Base-by-base conservation (phyloP, 148 eudicot genomes). In the Diospyros kaki region DNA sequence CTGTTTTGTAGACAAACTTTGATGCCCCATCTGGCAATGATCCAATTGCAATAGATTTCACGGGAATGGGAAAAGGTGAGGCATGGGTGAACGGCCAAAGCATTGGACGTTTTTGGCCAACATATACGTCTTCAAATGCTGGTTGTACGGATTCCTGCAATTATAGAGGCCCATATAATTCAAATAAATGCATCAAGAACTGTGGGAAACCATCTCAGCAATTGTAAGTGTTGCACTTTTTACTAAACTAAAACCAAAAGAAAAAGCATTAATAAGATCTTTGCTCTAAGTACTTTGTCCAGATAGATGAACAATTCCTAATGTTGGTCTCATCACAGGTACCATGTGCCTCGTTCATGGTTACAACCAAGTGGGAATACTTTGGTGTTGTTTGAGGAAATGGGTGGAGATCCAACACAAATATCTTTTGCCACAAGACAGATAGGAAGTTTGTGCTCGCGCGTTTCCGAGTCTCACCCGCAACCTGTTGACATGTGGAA, bases 1-100 rank as follows among this genome's bases (percentile, higher is more conserved):
- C 11, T 74, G 59, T 52, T 77, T 53, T 75, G 48, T 83, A 95
- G 99, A 88, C 94, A 54, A 71, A 78, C n/a, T 88, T 93, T 76
- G 87, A 86, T 68, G 86, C 93, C 43, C 98, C 99, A 53, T 73
- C 85, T 42, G 98, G 94, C 13, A 78, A 56, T 58, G 77, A 77
- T 73, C 98, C 99, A 11, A 73, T 92, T 73, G 97, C 93, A 67
- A 50, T 95, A 60, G 91, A 95, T 85, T 87, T 95, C 79, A 88
- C 84, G 1, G 94, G 98, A 44, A 83, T 95, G 98, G 97, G 94
- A 15, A 95, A 95, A 66, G 99, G 98, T 6, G 89, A 93, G 76
- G 98, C 99, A 44, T 95, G 97, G 97, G 88, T 95, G 71, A 95
- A 95, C 55, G 99, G 98, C 71, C 88, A 93, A 77, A 89, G 94